These are phyloP conservation scores for Podila minutissima DNA, from an alignment of 192 early-diverging fungal species.

Conservation along the genomic window DNA sequence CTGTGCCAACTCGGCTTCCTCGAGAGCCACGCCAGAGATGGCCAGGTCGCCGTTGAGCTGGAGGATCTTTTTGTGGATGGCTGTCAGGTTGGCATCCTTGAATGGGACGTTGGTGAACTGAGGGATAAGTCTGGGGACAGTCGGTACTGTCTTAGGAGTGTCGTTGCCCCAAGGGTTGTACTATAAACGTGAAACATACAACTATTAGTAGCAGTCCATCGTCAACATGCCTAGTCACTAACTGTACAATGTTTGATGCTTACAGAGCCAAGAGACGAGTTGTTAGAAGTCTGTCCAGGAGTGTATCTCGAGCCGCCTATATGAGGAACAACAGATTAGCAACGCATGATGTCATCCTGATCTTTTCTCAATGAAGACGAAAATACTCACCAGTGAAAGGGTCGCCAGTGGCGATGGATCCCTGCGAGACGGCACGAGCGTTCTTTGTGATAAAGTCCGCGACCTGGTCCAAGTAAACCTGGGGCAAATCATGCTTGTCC, in stretches of 20 bases:
- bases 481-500: constrained; percentile 77
- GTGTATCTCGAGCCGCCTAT: constrained; percentile 71
- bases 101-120: constrained; percentile 70
- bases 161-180: constrained; percentile 46
- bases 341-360: too few species aligned
- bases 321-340: constrained; percentile 11
- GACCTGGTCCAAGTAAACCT: constrained; percentile 91
- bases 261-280: constrained; percentile 19
- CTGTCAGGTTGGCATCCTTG: constrained; percentile 72
- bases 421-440: constrained; percentile 70
- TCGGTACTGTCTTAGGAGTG: constrained; percentile 16
- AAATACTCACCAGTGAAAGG: constrained; percentile 60
- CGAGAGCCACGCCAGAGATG: constrained; percentile 11
- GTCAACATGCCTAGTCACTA: neutral
- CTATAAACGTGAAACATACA: constrained; percentile 4
- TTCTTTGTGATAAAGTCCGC: constrained; percentile 95
- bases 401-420: constrained; percentile 53
- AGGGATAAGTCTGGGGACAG: constrained; percentile 19
- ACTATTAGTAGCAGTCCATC: constrained; percentile 11
- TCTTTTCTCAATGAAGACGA: too few species aligned
- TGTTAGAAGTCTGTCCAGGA: constrained; percentile 43
- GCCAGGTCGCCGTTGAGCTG: constrained; percentile 73
- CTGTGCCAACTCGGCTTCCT: constrained; percentile 18
- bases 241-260: neutral
- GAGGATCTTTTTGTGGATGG: constrained; percentile 78